Percentiles rank a stretch among this genome's conserved stretches.
phyloP scores from a whole-genome alignment of 2,329 filamentous ascomycete species.

The Colletotrichum navitas region DNA sequence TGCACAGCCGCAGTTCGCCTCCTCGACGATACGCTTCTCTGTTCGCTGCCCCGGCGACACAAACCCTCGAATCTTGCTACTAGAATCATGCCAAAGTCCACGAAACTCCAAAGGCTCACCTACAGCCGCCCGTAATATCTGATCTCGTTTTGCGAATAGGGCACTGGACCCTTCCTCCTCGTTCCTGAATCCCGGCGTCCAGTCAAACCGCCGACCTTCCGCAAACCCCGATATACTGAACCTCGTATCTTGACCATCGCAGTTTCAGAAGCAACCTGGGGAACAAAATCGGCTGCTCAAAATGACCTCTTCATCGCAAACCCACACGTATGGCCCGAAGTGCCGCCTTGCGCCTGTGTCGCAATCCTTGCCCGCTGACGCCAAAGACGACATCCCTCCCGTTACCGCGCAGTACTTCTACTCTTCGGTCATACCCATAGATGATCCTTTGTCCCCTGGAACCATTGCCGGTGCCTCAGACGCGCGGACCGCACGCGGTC shows the following conservation, averaged over 20 bases:
- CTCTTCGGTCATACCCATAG: constrained; percentile 83
- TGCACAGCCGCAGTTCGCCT: background rate
- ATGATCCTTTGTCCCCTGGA: constrained; percentile 83
- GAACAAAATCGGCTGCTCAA: background rate
- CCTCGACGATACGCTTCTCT: background rate
- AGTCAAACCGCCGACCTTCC: background rate
- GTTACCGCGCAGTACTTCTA: constrained; percentile 86
- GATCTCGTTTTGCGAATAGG: background rate
- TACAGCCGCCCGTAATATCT: constrained; percentile 6
- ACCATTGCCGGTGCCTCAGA: constrained; percentile 65
- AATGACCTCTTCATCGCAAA: constrained; percentile 21
- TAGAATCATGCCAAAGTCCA: constrained; percentile 17
- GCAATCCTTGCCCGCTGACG: constrained; percentile 49
- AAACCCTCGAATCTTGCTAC: background rate
- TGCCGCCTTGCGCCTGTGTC: constrained; percentile 68
- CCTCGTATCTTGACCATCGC: background rate
- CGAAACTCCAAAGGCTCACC: background rate
- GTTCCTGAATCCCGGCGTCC: background rate
- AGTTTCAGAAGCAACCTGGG: background rate
- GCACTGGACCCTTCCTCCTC: background rate
- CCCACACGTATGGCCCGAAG: constrained; percentile 70
- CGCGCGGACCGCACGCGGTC: constrained; percentile 65
- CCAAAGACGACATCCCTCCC: constrained; percentile 66
- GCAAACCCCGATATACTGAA: no score
- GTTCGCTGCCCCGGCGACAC: background rate